Evolutionary conservation across 495 filamentous ascomycete species (phyloP).

Genomic region (Aspergillus indologenus): DNA sequence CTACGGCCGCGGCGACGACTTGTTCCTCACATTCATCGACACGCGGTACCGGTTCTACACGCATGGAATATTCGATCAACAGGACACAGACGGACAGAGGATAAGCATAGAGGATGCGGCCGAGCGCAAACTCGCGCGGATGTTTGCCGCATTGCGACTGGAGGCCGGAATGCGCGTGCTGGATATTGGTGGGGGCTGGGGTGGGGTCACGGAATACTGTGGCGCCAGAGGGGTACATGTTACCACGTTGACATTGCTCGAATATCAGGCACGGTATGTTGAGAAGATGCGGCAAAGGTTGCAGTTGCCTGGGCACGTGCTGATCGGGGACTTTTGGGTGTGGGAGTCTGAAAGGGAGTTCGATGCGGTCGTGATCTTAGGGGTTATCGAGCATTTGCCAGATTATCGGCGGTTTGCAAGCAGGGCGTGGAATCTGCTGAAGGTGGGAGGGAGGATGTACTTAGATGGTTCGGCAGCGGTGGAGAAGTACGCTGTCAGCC

Average conservation of each 20-base stretch:
- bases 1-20: constrained; percentile 17
- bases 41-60: constrained; percentile 19
- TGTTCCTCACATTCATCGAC: constrained; percentile 19
- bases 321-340: not conserved
- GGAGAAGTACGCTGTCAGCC: not conserved
- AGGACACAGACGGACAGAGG: not conserved
- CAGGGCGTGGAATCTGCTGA: not conserved
- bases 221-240: constrained; percentile 21
- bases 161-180: constrained; percentile 16
- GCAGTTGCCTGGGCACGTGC: not conserved
- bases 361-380: not conserved
- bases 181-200: constrained; percentile 24
- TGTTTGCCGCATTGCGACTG: constrained; percentile 14
- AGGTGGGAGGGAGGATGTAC: not conserved
- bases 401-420: not conserved
- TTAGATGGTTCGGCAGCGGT: not conserved
- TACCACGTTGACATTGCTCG: constrained; percentile 2
- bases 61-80: constrained; percentile 13
- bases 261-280: not conserved
- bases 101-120: constrained; percentile 20
- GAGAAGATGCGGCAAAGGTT: not conserved
- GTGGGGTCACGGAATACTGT: constrained; percentile 24
- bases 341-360: not conserved
- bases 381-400: not conserved
- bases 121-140: constrained; percentile 16